Evolutionary conservation across 352 stramenopile species (phyloP).

Genomic region (Phytophthora kernoviae): DNA sequence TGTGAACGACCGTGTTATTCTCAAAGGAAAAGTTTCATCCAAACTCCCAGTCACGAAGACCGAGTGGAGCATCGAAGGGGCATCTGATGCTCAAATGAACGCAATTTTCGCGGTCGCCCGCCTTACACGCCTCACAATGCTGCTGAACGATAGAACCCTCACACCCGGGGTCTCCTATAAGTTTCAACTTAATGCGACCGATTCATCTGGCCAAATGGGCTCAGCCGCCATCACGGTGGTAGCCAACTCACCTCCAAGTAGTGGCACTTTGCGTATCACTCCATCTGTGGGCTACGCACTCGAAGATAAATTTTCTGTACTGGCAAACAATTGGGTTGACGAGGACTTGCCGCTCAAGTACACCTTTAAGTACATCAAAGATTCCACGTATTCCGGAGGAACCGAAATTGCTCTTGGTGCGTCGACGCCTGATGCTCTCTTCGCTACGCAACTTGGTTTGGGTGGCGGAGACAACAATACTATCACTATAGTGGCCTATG

Average conservation of each 20-base stretch:
- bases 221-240: slow-evolving; percentile 50
- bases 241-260: slow-evolving; percentile 60
- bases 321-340: slow-evolving; percentile 67
- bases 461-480: slow-evolving; percentile 66
- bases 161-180: slow-evolving; percentile 49
- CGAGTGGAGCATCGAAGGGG: slow-evolving; percentile 54
- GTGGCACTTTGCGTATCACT: slow-evolving; percentile 44
- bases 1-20: slow-evolving; percentile 53
- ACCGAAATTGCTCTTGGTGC: slow-evolving; percentile 59
- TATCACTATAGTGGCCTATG: slow-evolving; percentile 66
- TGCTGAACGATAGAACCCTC: slow-evolving; percentile 50
- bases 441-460: slow-evolving; percentile 52
- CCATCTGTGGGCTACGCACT: slow-evolving; percentile 52
- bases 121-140: slow-evolving; percentile 48
- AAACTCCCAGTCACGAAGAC: slow-evolving; percentile 48
- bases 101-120: slow-evolving; percentile 51
- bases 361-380: slow-evolving; percentile 80
- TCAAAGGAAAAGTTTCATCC: slow-evolving; percentile 52
- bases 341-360: slow-evolving; percentile 69
- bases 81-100: slow-evolving; percentile 22
- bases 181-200: slow-evolving; percentile 54
- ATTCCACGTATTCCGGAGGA: slow-evolving; percentile 46
- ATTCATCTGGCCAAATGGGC: slow-evolving; percentile 42
- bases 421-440: slow-evolving; percentile 54
- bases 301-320: slow-evolving; percentile 56